phyloP scores from a whole-genome alignment of 371 early-diverging fungal species.

The Mucor irregularis region DNA sequence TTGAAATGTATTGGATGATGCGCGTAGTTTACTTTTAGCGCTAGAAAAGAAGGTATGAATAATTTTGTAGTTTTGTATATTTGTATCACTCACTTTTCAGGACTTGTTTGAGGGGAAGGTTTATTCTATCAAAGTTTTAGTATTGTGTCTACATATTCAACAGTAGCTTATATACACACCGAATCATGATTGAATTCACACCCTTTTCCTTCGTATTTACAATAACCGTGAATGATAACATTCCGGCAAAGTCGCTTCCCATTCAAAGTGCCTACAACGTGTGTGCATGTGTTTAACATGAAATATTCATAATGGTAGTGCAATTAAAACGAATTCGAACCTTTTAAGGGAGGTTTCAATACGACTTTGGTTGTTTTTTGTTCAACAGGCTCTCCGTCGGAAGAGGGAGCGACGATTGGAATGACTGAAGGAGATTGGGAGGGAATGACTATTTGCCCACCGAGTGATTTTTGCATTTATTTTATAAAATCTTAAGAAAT shows the following conservation, averaged over 20 bases:
- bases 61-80: background rate
- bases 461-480: conserved; percentile 34
- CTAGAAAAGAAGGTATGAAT: background rate
- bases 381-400: conserved; percentile 22
- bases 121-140: conserved; percentile 16
- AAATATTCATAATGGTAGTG: background rate
- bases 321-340: conserved; percentile 23
- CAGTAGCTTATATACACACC: conserved; percentile 32
- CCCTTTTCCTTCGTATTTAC: conserved; percentile 81
- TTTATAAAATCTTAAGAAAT: background rate
- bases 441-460: conserved; percentile 47
- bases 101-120: conserved; percentile 45
- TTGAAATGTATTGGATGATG: conserved; percentile 48
- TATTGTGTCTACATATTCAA: conserved; percentile 2
- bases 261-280: conserved; percentile 24
- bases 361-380: conserved; percentile 17
- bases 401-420: conserved; percentile 56
- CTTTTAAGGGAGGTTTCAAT: conserved; percentile 41
- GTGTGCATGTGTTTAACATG: background rate
- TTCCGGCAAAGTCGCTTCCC: conserved; percentile 74
- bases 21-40: conserved; percentile 58
- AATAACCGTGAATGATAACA: conserved; percentile 83
- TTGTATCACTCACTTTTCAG: conserved; percentile 52
- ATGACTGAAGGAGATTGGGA: conserved; percentile 54
- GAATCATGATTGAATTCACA: conserved; percentile 85